Conservation (phyloP, 495 filamentous ascomycete genomes). For the Saxophila tyrrhenica region DNA sequence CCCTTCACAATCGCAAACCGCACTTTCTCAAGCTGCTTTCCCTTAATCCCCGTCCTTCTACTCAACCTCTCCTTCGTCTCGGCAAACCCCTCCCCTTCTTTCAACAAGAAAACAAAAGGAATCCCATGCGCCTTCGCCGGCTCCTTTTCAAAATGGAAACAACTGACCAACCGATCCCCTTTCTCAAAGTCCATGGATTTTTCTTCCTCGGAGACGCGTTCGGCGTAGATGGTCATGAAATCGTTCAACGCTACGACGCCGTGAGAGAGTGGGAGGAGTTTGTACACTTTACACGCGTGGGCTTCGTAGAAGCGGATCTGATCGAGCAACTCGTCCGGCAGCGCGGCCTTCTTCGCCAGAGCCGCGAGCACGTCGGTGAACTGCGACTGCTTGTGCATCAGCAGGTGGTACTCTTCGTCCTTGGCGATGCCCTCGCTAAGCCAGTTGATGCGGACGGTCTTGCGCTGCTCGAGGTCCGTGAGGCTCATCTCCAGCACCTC, state of each 20-base stretch:
- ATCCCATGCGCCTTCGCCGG: conserved; percentile 65
- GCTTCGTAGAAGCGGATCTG: conserved; percentile 69
- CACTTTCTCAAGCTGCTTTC: conserved; percentile 97
- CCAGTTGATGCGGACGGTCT: conserved; percentile 66
- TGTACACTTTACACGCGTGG: conserved; percentile 66
- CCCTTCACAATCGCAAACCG: conserved; percentile 80
- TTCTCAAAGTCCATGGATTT: conserved; percentile 46
- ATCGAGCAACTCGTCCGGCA: conserved; percentile 58
- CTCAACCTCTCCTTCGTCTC: conserved; percentile 86
- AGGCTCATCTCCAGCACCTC: conserved; percentile 90
- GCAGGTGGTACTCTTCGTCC: conserved; percentile 69
- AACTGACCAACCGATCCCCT: conserved; percentile 53
- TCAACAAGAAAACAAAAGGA: conserved; percentile 83
- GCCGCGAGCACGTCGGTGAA: conserved; percentile 63
- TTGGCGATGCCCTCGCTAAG: conserved; percentile 83
- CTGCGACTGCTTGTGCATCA: conserved; percentile 71
- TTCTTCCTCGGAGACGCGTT: conserved; percentile 73
- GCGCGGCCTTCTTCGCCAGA: conserved; percentile 44
- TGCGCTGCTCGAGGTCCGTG: conserved; percentile 85
- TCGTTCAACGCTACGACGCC: conserved; percentile 67
- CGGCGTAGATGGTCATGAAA: conserved; percentile 71
- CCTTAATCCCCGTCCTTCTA: conserved; percentile 84
- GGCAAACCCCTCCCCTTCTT: conserved; percentile 77
- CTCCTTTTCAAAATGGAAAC: conserved; percentile 87
- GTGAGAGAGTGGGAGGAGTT: conserved; percentile 52